These are phyloP conservation scores for Claviceps africana DNA, from an alignment of 2,329 filamentous ascomycete genomes.

Conservation along the genomic window DNA sequence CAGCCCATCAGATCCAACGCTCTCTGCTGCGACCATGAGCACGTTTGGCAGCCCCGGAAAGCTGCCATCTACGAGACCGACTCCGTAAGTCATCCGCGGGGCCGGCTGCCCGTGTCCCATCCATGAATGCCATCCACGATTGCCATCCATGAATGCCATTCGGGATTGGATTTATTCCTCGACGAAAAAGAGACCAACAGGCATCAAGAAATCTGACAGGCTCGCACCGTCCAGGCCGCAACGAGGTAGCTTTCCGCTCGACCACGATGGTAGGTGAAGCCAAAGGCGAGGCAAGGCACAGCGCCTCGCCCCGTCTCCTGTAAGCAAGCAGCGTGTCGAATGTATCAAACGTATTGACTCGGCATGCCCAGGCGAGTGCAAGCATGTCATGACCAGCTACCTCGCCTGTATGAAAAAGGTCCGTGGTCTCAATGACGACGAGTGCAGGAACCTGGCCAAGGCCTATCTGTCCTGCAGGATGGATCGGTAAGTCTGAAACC, in stretches of 20 bases:
- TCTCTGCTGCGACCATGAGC: slow-evolving; percentile 31
- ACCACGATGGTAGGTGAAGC: slow-evolving; percentile 55
- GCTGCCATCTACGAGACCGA: slow-evolving; percentile 50
- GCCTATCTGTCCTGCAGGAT: slow-evolving; percentile 82
- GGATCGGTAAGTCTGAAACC: slow-evolving; percentile 55
- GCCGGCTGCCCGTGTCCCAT: not conserved
- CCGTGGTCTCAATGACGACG: slow-evolving; percentile 70
- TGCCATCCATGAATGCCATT: too few species aligned
- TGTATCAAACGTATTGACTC: not conserved
- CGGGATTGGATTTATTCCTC: too few species aligned
- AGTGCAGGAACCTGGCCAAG: slow-evolving; percentile 77
- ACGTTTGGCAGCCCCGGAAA: slow-evolving; percentile 59
- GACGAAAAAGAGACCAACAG: not conserved
- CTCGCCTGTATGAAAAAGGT: slow-evolving; percentile 75
- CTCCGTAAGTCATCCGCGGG: slow-evolving; percentile 39
- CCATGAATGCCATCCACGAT: too few species aligned
- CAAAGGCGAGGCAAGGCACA: not conserved
- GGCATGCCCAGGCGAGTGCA: slow-evolving; percentile 66
- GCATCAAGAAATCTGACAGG: not conserved
- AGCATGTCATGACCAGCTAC: slow-evolving; percentile 72
- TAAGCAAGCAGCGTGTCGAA: not conserved
- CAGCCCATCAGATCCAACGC: not conserved
- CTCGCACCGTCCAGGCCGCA: slow-evolving; percentile 48
- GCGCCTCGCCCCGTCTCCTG: not conserved
- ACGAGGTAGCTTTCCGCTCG: slow-evolving; percentile 87